Conservation (phyloP, 179 eudicot genomes). For the Heliamphora pulchella region DNA sequence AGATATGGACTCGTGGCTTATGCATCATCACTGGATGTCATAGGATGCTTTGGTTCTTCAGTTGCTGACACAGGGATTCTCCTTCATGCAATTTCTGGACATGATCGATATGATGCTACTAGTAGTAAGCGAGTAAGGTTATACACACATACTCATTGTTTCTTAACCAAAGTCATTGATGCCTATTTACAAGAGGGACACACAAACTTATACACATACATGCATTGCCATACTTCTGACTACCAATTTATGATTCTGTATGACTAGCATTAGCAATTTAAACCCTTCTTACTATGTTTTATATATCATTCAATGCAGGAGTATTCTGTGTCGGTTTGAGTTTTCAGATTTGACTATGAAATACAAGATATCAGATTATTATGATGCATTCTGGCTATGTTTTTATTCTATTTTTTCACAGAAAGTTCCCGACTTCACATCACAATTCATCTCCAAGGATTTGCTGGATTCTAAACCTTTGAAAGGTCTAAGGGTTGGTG, state of each 20-base stretch:
- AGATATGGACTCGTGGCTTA: slow-evolving; percentile 97
- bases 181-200: neutral
- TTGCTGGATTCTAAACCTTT: slow-evolving; percentile 64
- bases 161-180: neutral
- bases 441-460: slow-evolving; percentile 49
- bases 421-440: slow-evolving; percentile 74
- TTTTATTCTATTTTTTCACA: slow-evolving; percentile 24
- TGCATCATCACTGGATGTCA: slow-evolving; percentile 93
- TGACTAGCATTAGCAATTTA: neutral
- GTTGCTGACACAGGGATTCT: slow-evolving; percentile 93
- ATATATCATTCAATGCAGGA: neutral
- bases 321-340: neutral
- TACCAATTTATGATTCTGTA: neutral
- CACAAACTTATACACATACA: neutral
- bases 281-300: slow-evolving; percentile 1
- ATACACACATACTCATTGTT: neutral
- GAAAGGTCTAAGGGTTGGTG: slow-evolving; percentile 79
- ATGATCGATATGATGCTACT: slow-evolving; percentile 86
- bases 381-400: neutral
- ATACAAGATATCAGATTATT: neutral
- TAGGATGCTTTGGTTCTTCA: slow-evolving; percentile 96
- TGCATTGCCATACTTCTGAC: neutral
- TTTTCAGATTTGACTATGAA: neutral
- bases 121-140: slow-evolving; percentile 61
- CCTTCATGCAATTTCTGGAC: slow-evolving; percentile 74